A percentile compares a stretch with the other conserved stretches of the same genome.
Conservation (phyloP, 192 early-diverging fungal genomes). For the Linderina pennispora region DNA sequence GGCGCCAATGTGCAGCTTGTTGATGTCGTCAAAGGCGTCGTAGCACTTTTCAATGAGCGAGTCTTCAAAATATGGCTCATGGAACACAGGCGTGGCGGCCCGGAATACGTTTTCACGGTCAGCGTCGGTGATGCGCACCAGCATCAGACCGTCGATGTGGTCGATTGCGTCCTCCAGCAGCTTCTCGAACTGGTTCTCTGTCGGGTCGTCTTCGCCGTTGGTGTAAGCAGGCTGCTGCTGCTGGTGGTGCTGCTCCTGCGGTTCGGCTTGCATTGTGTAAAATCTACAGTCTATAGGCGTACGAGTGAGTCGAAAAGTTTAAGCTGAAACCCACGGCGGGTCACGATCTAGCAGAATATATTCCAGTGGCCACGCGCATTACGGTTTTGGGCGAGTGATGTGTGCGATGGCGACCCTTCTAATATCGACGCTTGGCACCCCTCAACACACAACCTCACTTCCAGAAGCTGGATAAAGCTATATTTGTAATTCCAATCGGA, state of each 20-base stretch:
- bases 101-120: conserved; percentile 28
- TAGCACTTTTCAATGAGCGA: conserved; percentile 42
- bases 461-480: too few species aligned
- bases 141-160: conserved; percentile 37
- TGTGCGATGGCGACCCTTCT: too few species aligned
- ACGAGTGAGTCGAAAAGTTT: too few species aligned
- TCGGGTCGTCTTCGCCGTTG: conserved; percentile 1
- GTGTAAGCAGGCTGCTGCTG: conserved; percentile 10
- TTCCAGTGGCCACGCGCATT: too few species aligned
- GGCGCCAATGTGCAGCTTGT: conserved; percentile 32
- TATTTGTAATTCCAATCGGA: too few species aligned
- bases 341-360: too few species aligned
- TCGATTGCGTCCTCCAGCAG: conserved; percentile 37
- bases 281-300: too few species aligned
- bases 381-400: too few species aligned
- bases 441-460: too few species aligned
- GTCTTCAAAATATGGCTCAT: conserved; percentile 41
- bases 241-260: conserved; percentile 24
- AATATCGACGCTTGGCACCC: too few species aligned
- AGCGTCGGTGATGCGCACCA: conserved; percentile 32
- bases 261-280: too few species aligned
- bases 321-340: too few species aligned
- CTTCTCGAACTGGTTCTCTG: conserved; percentile 35
- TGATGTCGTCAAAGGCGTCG: conserved; percentile 43
- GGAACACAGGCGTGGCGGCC: conserved; percentile 36